A percentile compares a stretch with the other conserved stretches of the same genome.
Evolutionary conservation across 1,284 basidiomycete species (phyloP).

Genomic region (Ganoderma multipileum): DNA sequence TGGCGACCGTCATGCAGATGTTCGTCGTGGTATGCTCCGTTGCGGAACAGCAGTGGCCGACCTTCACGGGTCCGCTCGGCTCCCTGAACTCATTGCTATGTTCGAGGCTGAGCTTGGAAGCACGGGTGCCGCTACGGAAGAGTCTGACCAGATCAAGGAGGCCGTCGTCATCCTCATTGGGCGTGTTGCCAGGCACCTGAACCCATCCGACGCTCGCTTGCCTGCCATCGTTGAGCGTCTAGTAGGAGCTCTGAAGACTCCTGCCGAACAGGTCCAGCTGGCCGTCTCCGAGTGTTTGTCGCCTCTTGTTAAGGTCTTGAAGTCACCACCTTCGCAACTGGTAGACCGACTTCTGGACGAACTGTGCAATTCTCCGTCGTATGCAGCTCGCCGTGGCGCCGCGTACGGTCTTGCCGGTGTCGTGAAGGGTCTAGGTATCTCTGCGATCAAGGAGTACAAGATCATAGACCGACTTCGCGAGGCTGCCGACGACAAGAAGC

Average conservation of each 20-base stretch:
- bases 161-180: constrained; percentile 96
- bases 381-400: constrained; percentile 91
- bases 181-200: constrained; percentile 89
- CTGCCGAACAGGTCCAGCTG: constrained; percentile 95
- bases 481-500: constrained; percentile 91
- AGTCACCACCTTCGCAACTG: constrained; percentile 68
- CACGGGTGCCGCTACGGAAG: constrained; percentile 70
- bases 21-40: constrained; percentile 87
- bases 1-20: constrained; percentile 86
- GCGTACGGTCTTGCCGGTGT: constrained; percentile 97
- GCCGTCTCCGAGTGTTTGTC: constrained; percentile 96
- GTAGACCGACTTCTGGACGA: constrained; percentile 83
- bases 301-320: constrained; percentile 83
- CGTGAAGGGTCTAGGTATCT: constrained; percentile 89
- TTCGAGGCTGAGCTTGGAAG: constrained; percentile 85
- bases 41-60: constrained; percentile 90
- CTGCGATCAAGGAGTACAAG: constrained; percentile 85
- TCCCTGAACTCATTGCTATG: constrained; percentile 81
- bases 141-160: constrained; percentile 90
- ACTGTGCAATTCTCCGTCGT: constrained; percentile 82
- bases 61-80: constrained; percentile 76
- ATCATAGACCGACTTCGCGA: constrained; percentile 79
- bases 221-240: constrained; percentile 90
- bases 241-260: constrained; percentile 91
- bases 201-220: constrained; percentile 78